phyloP scores from a whole-genome alignment of 2,329 filamentous ascomycete genomes.

The Cladosporium sp. region DNA sequence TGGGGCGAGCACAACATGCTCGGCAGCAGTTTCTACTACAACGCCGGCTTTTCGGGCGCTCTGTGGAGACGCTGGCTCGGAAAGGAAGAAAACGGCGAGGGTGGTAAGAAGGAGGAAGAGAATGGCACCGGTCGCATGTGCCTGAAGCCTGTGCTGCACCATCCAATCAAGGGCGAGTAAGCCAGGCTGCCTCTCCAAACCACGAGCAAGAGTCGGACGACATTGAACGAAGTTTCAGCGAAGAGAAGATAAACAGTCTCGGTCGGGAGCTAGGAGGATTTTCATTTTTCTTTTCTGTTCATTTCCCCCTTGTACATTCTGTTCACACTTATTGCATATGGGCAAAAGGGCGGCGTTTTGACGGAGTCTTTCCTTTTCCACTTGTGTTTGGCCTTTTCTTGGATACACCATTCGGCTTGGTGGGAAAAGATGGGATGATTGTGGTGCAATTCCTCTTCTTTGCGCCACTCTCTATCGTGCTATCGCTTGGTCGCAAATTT shows the following conservation, averaged over 20 bases:
- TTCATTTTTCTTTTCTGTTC: not conserved
- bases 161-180: constrained; percentile 46
- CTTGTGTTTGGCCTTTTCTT: not conserved
- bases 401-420: not conserved
- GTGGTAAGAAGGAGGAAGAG: constrained; percentile 32
- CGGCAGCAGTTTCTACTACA: constrained; percentile 50
- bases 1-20: constrained; percentile 51
- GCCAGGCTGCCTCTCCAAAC: too few relatives aligned
- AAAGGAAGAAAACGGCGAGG: constrained; percentile 41
- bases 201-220: not conserved
- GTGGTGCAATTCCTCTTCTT: not conserved
- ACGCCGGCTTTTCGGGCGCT: constrained; percentile 44
- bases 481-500: not conserved
- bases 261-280: not conserved
- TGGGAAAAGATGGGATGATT: not conserved
- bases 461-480: not conserved
- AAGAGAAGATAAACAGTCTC: not conserved
- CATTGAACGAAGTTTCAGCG: not conserved
- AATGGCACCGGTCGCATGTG: constrained; percentile 44
- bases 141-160: constrained; percentile 42
- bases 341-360: not conserved
- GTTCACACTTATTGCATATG: not conserved
- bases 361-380: not conserved
- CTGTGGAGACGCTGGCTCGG: constrained; percentile 50
- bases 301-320: too few relatives aligned